These are phyloP conservation scores for Yamadazyma pseudoaaseri DNA, from an alignment of 1,139 yeast genomes.

Conservation along the genomic window DNA sequence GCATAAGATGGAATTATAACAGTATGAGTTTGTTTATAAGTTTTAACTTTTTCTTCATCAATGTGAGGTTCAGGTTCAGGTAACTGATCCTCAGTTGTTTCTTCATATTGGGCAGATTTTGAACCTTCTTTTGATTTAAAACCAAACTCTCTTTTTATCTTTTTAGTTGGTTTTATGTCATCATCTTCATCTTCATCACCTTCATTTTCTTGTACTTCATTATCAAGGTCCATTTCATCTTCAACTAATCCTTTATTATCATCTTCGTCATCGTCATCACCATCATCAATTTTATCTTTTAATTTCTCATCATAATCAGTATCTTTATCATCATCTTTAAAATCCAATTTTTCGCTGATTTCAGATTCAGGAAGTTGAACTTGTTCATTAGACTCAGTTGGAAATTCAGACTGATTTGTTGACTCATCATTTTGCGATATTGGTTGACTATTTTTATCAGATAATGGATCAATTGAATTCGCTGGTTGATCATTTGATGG, in stretches of 20 bases:
- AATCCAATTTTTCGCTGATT: background rate
- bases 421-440: no score
- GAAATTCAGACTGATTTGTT: no score
- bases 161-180: constrained; percentile 1
- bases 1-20: constrained; percentile 94
- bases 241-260: constrained; percentile 3
- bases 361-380: no score
- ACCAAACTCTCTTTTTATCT: constrained; percentile 6
- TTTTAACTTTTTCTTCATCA: constrained; percentile 15
- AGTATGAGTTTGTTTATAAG: constrained; percentile 69
- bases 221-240: constrained; percentile 2
- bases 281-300: constrained; percentile 1
- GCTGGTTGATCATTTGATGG: no score
- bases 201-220: background rate
- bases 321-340: constrained; percentile 4
- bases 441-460: no score
- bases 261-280: constrained; percentile 3
- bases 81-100: constrained; percentile 4
- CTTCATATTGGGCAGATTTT: constrained; percentile 3
- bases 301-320: constrained; percentile 4
- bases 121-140: constrained; percentile 1
- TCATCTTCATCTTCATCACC: constrained; percentile 4
- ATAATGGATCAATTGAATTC: no score
- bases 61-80: constrained; percentile 14
- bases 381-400: background rate